A percentile compares a stretch with the other conserved stretches of the same genome.
phyloP scores from a whole-genome alignment of 176 grass and related monocot species.

The Saccharum spontaneum region DNA sequence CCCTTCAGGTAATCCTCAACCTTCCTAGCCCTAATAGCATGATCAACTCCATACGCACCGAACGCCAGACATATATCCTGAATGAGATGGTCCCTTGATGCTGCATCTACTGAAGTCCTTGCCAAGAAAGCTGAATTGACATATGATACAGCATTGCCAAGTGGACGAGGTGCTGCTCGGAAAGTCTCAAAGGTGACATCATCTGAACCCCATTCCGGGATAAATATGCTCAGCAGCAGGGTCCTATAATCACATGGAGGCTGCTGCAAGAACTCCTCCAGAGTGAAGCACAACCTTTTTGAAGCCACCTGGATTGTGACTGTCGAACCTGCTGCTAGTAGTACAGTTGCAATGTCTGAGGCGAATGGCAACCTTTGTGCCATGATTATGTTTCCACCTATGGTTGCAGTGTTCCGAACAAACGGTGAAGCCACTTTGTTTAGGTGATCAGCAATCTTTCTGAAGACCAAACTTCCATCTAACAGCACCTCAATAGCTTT shows the following conservation, averaged over 20 bases:
- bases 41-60: slow-evolving; percentile 59
- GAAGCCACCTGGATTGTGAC: slow-evolving; percentile 51
- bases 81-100: slow-evolving; percentile 37
- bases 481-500: slow-evolving; percentile 62
- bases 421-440: slow-evolving; percentile 70
- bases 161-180: slow-evolving; percentile 69
- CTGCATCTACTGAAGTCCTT: neutral
- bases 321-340: slow-evolving; percentile 55
- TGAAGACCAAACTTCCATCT: slow-evolving; percentile 43
- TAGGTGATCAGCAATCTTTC: slow-evolving; percentile 69
- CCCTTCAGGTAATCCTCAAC: slow-evolving; percentile 70
- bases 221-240: slow-evolving; percentile 60
- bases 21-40: slow-evolving; percentile 62
- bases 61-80: slow-evolving; percentile 57
- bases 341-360: slow-evolving; percentile 69
- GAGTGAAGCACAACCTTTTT: slow-evolving; percentile 40
- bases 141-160: slow-evolving; percentile 86
- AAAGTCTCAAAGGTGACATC: slow-evolving; percentile 70
- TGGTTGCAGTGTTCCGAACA: slow-evolving; percentile 67
- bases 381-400: slow-evolving; percentile 91
- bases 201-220: slow-evolving; percentile 60
- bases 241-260: slow-evolving; percentile 59
- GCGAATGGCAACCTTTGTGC: slow-evolving; percentile 63
- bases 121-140: slow-evolving; percentile 78
- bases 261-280: slow-evolving; percentile 79